Base-by-base conservation (phyloP, 495 filamentous ascomycete genomes). In the Poronia punctata region DNA sequence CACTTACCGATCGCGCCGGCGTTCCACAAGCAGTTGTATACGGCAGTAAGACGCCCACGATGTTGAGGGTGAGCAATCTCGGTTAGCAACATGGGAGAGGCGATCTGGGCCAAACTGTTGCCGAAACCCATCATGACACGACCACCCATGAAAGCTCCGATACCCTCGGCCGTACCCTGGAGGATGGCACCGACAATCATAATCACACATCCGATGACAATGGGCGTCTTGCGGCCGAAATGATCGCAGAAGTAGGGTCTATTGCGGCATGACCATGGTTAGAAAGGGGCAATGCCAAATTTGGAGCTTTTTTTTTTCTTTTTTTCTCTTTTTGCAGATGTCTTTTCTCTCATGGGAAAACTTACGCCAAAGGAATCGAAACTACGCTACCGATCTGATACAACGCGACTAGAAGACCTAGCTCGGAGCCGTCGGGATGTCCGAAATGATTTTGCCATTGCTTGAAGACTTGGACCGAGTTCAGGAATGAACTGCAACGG, bases 21-120 rank as follows among this genome's bases (percentile, higher is more conserved):
- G 57, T 80, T 79, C 70, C 73, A 81, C 45, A 72, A 67, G 55
- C 72, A 74, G 61, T 84, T 82, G 55, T 82, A 84, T 25, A 83
- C 72, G 17, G 76, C 74, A 27, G 75, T 81, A 53, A 82, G 71
- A 50, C 75, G 66, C 23, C 71, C 79, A 60, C 78, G 78, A 39
- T 82, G 79, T 57, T 83, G 78, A 28, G 80, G 76, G 48, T 83
- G 79, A 27, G 70, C 71, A 34, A 84, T 56, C 61, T 84, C 80
- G 21, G 78, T 78, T 26, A 83, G 67, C 38, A 84, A 60, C 48
- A 82, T 69, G 30, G 79, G 78, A 9, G 80, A 74, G 15, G 75
- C 71, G 37, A 78, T 70, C 53, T 83, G 74, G 14, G 76, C 71
- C 32, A 79, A 60, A 15, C 68, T 73, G 48, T 71, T 72, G 42